Evolutionary conservation across 768 basidiomycete species (phyloP), one percentile per base, ranked within the genome.

Genomic region (Rhizopogon roseolus): DNA sequence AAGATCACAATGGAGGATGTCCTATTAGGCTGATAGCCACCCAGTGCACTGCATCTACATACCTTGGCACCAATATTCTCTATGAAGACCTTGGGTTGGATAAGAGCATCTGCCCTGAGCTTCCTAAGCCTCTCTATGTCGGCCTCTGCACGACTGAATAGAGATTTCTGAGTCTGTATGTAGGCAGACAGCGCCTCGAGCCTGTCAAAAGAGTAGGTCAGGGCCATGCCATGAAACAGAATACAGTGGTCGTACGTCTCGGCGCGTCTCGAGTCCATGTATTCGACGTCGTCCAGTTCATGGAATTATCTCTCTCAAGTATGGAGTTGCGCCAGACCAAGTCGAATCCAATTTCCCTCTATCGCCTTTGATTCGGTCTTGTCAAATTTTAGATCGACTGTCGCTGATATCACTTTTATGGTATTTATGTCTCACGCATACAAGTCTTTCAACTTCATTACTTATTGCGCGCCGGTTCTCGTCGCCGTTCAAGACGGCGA

Each of bases 131-230:
- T 70, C 49, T 76, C 77, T 63, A 90, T 79, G 70, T 90, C 87
- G 59, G 76, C 68, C 57, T 81, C 78, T 28, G 85, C 85, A 32
- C 78, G 78, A 46, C 76, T 74, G 39, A 90, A 79, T 34, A 88
- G 60, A 17, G 72, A 64, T 65, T 70, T 79, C 69, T 90, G 88
- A 40, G 78, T 71, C 52, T 78, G 73, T 57, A 90, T 78, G 68
- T 84, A 90, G 45, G 71, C 71, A 61, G 81, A 78, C 60, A 90
- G 84, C 73, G 84, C 85, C 67, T 85, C 77, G 40, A 69, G 67
- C 59, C 67, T 69, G 43, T 41, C 5, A 19, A 25, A 44, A 16
- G 25, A 46, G 41, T 4, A 11, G 28, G 49, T 57, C 46, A 36
- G 34, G 62, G 59, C 38, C 7, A 6, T 9, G 25, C n/a, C n/a